Conservation (phyloP, 306 rosid genomes). For the Senna siamea region DNA sequence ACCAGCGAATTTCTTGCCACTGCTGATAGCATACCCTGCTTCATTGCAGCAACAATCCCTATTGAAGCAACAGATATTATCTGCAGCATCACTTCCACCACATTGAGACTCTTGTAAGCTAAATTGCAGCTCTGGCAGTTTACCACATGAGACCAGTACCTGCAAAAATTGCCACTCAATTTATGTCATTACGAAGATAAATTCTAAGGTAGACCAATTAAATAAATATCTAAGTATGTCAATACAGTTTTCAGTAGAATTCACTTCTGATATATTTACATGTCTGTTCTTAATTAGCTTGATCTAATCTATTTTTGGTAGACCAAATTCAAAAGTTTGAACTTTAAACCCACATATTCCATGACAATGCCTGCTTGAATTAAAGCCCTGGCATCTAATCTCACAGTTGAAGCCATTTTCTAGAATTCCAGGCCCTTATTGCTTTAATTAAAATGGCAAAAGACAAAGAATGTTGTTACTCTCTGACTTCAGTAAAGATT, state of each 20-base stretch:
- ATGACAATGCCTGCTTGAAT: not conserved
- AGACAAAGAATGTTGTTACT: conserved; percentile 4
- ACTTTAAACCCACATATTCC: not conserved
- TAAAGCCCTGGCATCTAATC: not conserved
- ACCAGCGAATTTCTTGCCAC: conserved; percentile 56
- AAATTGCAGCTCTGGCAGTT: conserved; percentile 80
- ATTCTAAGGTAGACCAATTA: not conserved
- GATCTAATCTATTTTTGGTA: too few species aligned
- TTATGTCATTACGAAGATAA: not conserved
- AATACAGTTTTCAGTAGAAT: not conserved
- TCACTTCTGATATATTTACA: not conserved
- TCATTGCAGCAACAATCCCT: conserved; percentile 73
- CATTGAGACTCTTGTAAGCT: conserved; percentile 74
- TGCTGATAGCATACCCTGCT: conserved; percentile 49
- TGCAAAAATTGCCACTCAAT: conserved; percentile 31
- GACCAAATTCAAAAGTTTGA: too few species aligned
- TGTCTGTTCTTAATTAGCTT: not conserved
- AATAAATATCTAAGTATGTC: not conserved
- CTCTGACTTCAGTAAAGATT: not conserved
- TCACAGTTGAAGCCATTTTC: not conserved
- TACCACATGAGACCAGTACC: conserved; percentile 88
- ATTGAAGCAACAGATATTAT: conserved; percentile 59
- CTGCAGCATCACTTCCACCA: conserved; percentile 66
- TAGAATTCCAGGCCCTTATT: not conserved
- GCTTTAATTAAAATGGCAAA: not conserved